phyloP scores from a whole-genome alignment of 164 flowering plant genomes.

The Paratinospora sagittata region DNA sequence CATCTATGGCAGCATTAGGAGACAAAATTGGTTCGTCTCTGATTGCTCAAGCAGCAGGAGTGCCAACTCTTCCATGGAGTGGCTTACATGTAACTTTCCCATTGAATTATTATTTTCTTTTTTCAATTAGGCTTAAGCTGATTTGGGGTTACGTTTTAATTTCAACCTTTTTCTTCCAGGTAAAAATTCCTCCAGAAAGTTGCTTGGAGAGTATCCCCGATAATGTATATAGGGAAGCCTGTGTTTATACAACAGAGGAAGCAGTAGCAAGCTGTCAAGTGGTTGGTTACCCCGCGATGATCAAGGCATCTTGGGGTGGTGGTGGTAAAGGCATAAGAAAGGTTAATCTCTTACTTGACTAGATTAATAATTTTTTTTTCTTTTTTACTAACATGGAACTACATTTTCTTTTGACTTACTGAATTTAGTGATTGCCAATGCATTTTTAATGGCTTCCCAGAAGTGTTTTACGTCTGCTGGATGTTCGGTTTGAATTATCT shows the following conservation, averaged over 20 bases:
- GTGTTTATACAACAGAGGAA: conserved; percentile 93
- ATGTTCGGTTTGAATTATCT: conserved; percentile 4
- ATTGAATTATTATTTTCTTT: background rate
- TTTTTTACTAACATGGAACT: background rate
- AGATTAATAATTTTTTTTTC: no score
- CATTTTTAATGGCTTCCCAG: background rate
- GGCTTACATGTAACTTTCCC: conserved; percentile 80
- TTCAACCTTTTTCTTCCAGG: conserved; percentile 39
- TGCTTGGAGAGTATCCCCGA: conserved; percentile 81
- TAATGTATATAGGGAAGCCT: conserved; percentile 73
- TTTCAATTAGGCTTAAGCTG: conserved; percentile 4
- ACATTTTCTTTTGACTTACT: background rate
- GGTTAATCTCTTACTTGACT: conserved; percentile 39
- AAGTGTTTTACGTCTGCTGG: background rate
- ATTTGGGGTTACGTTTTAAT: background rate
- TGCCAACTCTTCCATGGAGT: conserved; percentile 99
- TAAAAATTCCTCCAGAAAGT: conserved; percentile 73
- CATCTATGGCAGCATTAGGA: conserved; percentile 94
- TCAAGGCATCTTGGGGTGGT: conserved; percentile 99
- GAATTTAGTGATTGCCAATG: background rate
- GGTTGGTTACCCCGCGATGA: conserved; percentile 99
- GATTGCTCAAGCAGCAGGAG: conserved; percentile 98
- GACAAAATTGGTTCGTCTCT: conserved; percentile 99
- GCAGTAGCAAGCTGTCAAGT: conserved; percentile 96
- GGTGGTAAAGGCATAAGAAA: conserved; percentile 99